Evolutionary conservation across 208 protist genomes (phyloP), one percentile per base, ranked within the genome.

Genomic region (Acanthamoeba royreba): DNA sequence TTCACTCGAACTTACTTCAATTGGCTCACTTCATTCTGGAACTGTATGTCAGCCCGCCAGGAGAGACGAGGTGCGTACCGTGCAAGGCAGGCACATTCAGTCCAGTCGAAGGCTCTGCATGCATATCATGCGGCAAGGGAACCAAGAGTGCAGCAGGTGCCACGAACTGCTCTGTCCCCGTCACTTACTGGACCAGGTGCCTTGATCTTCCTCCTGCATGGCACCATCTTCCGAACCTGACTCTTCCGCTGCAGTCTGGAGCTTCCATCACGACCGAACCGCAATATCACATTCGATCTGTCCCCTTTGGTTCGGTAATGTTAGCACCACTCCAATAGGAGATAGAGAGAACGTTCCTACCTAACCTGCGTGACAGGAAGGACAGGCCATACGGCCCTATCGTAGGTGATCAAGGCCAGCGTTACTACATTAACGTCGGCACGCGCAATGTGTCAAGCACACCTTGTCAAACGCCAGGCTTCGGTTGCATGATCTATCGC

Each of bases 341-440:
- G n/a, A n/a, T n/a, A n/a, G n/a, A n/a, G n/a, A n/a, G n/a, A n/a
- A n/a, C n/a, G n/a, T n/a, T n/a, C n/a, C n/a, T n/a, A n/a, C n/a
- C n/a, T n/a, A n/a, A n/a, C n/a, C n/a, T n/a, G n/a, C n/a, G n/a
- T n/a, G n/a, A n/a, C 69, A 22, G 38, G 69, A 33, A 9, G 22
- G 25, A 86, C 77, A 86, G 40, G 77, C 77, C 77, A 13, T 86
- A 86, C 77, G 77, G 77, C 25, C 77, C 77, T 25, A 46, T 86
- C 43, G 8, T 55, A 8, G 77, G 45, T 46, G 45, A 40, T 15
- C 40, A 46, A 11, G 77, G 45, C n/a, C 19, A 55, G 28, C 47
- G 40, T 40, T 86, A 86, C 77, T 86, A 86, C 77, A 86, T 86
- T 46, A 86, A 86, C 28, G 45, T 86, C 28, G 77, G 77, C 77